Conservation (phyloP, 106 monocot species). For the Acorus calamus region DNA sequence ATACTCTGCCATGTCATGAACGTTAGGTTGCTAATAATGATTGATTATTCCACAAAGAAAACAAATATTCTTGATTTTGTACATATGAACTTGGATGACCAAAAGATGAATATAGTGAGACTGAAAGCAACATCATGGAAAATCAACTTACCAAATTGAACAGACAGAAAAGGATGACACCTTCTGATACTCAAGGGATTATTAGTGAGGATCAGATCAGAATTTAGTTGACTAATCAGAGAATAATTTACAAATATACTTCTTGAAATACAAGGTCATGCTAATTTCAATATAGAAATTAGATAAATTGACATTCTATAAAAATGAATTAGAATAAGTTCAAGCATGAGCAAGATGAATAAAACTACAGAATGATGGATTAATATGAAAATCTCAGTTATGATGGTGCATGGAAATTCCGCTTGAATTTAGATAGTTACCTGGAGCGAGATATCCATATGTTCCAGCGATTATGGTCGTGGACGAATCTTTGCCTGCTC, state of each 20-base stretch:
- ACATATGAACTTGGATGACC: background rate
- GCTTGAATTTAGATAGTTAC: slow-evolving; percentile 12
- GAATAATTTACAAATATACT: no score
- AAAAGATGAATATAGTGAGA: background rate
- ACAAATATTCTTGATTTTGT: background rate
- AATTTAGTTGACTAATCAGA: no score
- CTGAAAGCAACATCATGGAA: background rate
- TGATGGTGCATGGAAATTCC: no score
- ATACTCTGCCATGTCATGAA: slow-evolving; percentile 42
- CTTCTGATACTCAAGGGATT: no score
- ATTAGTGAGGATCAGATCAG: no score
- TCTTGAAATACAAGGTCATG: no score
- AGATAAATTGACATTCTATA: no score
- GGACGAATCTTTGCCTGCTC: slow-evolving; percentile 24
- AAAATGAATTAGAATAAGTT: no score
- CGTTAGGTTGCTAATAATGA: background rate
- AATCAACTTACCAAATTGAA: background rate
- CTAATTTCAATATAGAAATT: no score
- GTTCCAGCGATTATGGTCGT: slow-evolving; percentile 73
- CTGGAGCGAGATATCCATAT: slow-evolving; percentile 89
- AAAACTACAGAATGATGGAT: no score
- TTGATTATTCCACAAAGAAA: background rate
- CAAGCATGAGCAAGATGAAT: no score
- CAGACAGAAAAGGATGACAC: background rate
- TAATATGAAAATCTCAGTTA: no score